Evolutionary conservation across 371 early-diverging fungal species (phyloP).

Genomic region (Lichtheimia hyalospora): DNA sequence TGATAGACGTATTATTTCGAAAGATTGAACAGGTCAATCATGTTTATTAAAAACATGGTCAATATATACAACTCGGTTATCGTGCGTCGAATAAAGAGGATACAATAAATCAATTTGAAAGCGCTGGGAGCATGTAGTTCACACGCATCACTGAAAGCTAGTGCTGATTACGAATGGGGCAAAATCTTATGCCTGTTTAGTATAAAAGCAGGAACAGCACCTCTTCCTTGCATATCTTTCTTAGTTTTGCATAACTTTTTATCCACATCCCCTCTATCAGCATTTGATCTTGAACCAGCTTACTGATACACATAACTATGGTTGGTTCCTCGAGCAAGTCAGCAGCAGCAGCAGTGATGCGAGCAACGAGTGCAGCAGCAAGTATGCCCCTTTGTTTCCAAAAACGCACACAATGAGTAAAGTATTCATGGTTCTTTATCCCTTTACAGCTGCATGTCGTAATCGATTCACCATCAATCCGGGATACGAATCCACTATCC

Average conservation of each 20-base stretch:
- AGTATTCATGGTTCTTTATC: too few relatives aligned
- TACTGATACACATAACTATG: neutral
- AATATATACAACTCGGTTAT: too few relatives aligned
- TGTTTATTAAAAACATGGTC: too few relatives aligned
- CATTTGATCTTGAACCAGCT: too few relatives aligned
- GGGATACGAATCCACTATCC: constrained; percentile 83
- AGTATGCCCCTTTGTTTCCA: neutral
- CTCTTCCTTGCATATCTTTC: neutral
- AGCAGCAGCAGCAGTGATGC: constrained; percentile 9
- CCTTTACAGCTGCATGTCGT: constrained; percentile 31
- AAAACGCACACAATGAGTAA: too few relatives aligned
- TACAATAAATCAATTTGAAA: too few relatives aligned
- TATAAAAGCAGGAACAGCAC: neutral
- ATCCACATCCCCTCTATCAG: neutral
- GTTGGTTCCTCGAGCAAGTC: constrained; percentile 6
- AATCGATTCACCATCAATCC: constrained; percentile 35
- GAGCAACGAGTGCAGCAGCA: constrained; percentile 12
- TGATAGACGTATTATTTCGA: too few relatives aligned
- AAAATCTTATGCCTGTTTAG: neutral
- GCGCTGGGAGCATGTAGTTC: neutral
- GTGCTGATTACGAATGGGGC: constrained; percentile 7
- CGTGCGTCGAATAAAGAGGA: too few relatives aligned
- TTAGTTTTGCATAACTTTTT: neutral
- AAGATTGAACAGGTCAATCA: too few relatives aligned
- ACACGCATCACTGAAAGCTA: constrained; percentile 1